A percentile compares a stretch with the other conserved stretches of the same genome.
Evolutionary conservation across 768 basidiomycete genomes (phyloP).

Genomic region (Suillus sp.): DNA sequence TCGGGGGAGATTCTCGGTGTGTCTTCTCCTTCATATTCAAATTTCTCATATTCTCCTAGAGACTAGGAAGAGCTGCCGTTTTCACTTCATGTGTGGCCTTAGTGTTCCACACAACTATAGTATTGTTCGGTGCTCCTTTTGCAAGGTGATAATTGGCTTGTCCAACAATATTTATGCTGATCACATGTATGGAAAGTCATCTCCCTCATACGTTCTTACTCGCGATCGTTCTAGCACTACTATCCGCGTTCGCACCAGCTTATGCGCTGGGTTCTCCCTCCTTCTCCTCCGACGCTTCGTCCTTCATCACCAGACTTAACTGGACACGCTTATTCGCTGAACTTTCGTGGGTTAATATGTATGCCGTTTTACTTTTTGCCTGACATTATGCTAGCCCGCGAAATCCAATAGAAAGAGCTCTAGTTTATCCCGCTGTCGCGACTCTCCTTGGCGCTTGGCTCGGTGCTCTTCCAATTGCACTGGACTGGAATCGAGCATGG

Average conservation of each 20-base stretch:
- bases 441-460: conserved; percentile 76
- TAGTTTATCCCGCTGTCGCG: conserved; percentile 80
- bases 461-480: conserved; percentile 80
- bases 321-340: conserved; percentile 85
- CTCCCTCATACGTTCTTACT: conserved; percentile 65
- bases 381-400: conserved; percentile 41
- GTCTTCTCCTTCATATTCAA: conserved; percentile 22
- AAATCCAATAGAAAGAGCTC: conserved; percentile 71
- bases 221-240: conserved; percentile 64
- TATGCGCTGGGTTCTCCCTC: conserved; percentile 70
- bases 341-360: conserved; percentile 60
- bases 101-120: conserved; percentile 47
- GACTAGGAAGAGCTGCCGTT: conserved; percentile 48
- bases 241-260: conserved; percentile 66
- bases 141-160: conserved; percentile 45
- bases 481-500: conserved; percentile 98
- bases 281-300: conserved; percentile 40
- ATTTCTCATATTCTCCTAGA: conserved; percentile 40
- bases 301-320: conserved; percentile 57
- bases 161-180: conserved; percentile 10
- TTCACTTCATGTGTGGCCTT: conserved; percentile 55
- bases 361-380: neutral
- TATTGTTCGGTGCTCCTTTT: conserved; percentile 79
- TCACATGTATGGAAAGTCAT: conserved; percentile 39
- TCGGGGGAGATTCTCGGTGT: conserved; percentile 40